phyloP scores from a whole-genome alignment of 805 yeast species.

The Schwanniomyces sp. region DNA sequence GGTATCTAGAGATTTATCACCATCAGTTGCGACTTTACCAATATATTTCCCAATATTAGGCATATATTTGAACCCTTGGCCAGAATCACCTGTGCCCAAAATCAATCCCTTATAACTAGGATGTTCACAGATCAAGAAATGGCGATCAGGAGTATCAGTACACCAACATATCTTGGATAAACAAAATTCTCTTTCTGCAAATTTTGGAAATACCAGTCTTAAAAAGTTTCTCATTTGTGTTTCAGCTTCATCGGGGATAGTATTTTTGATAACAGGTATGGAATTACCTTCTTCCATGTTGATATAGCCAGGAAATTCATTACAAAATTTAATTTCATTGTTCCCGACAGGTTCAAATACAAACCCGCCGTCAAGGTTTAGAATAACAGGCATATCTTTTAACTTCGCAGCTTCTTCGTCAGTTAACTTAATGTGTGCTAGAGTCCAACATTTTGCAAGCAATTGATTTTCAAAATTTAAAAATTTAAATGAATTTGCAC shows the following conservation, averaged over 20 bases:
- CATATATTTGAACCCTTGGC: constrained; percentile 38
- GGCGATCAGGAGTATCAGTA: constrained; percentile 32
- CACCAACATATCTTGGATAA: constrained; percentile 27
- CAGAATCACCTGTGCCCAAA: constrained; percentile 40
- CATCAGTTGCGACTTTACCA: constrained; percentile 49
- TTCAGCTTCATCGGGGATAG: constrained; percentile 31
- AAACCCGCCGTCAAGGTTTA: constrained; percentile 41
- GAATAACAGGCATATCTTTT: constrained; percentile 41
- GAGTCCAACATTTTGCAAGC: constrained; percentile 36
- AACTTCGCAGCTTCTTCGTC: constrained; percentile 33
- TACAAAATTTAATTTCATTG: constrained; percentile 5
- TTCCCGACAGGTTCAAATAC: constrained; percentile 38
- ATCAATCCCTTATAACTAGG: constrained; percentile 26
- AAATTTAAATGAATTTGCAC: constrained; percentile 36
- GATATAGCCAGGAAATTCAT: constrained; percentile 5
- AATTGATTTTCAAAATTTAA: constrained; percentile 27
- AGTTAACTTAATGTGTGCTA: constrained; percentile 35
- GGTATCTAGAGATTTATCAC: constrained; percentile 22
- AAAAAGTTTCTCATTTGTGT: constrained; percentile 23
- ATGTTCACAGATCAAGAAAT: constrained; percentile 30
- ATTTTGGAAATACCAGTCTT: constrained; percentile 36
- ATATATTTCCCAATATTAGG: constrained; percentile 31
- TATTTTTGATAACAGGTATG: constrained; percentile 31
- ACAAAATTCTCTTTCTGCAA: constrained; percentile 24
- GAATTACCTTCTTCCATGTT: constrained; percentile 14